Base-by-base conservation (phyloP, 345 rosid genomes). In the Hibiscus tridactylites region DNA sequence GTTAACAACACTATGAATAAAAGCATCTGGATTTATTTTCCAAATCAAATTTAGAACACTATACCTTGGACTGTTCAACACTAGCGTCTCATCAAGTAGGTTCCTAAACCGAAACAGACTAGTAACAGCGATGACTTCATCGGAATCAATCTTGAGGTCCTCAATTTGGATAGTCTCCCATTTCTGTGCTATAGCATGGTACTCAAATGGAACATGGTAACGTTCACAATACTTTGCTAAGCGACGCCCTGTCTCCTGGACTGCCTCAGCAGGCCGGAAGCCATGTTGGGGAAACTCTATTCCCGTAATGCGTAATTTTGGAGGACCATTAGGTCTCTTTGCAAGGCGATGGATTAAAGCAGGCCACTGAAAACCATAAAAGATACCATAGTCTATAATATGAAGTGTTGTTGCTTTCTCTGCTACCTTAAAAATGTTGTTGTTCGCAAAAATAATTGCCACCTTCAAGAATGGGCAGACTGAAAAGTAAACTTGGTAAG, bases 321-420 rank as follows among this genome's bases (percentile, higher is more conserved):
- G 81, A 3, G 82, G 80, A 9, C 91, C 87, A 5, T 73, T 64
- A 0, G 61, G 12, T 24, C 75, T 65, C 13, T 24, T 54, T 1
- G 87, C 75, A 49, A 87, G 81, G 17, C 59, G 67, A 47, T 85
- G 81, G 61, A 85, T 87, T 42, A 87, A 80, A 65, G 68, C 33
- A 10, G 88, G 88, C 88, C 88, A 87, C 17, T 87, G 87, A 69
- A 80, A 85, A 33, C 88, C 88, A 47, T 81, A 79, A 19, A 59
- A 54, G 50, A 87, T 82, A 15, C 91, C 88, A 9, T 84, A 86
- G 71, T 86, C 88, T 50, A 86, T 75, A 46, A 86, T 75, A 57
- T 86, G 90, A 65, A 83, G 81, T 2, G 69, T 75, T 31, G 66
- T 71, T 61, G 81, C 81, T 7, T 75, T 76, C 61, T 73, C 78